Evolutionary conservation across 2,329 filamentous ascomycete genomes (phyloP).

Genomic region (Acarospora socialis): DNA sequence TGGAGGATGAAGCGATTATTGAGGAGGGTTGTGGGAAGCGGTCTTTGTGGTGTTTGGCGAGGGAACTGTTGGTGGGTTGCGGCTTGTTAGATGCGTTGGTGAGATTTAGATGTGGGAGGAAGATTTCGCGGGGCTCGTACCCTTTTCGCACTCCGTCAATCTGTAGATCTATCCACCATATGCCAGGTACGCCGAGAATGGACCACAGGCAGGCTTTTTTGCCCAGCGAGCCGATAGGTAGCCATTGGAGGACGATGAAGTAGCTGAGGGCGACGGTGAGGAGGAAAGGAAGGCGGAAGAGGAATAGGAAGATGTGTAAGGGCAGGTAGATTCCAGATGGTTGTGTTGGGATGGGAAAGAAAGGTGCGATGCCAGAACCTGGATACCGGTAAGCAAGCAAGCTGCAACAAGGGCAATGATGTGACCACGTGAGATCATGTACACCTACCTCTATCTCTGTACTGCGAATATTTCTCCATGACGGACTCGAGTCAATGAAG

Average conservation of each 20-base stretch:
- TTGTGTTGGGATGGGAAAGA: constrained; percentile 65
- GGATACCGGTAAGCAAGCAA: constrained; percentile 13
- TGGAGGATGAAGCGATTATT: constrained; percentile 81
- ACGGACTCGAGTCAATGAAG: no score
- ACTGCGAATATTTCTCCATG: constrained; percentile 95
- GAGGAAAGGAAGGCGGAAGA: constrained; percentile 67
- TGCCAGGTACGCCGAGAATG: constrained; percentile 73
- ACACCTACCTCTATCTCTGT: constrained; percentile 64
- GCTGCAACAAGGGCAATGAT: constrained; percentile 2
- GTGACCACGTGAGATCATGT: constrained; percentile 2
- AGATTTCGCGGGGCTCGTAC: constrained; percentile 35
- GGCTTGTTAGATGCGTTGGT: constrained; percentile 9
- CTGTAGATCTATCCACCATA: constrained; percentile 98
- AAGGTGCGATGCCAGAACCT: constrained; percentile 95
- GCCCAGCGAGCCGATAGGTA: constrained; percentile 53
- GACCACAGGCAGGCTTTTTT: constrained; percentile 82
- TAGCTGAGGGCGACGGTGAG: constrained; percentile 53
- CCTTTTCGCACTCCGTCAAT: constrained; percentile 93
- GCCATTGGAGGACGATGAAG: constrained; percentile 69
- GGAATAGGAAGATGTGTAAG: constrained; percentile 58
- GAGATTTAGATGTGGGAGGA: constrained; percentile 2
- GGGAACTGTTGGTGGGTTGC: constrained; percentile 32
- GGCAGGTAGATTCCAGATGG: constrained; percentile 48
- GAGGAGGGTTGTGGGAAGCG: constrained; percentile 66
- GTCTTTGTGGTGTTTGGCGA: constrained; percentile 57